Evolutionary conservation across 331 rosid species (phyloP).

Genomic region (Erythrophleum ivorense): DNA sequence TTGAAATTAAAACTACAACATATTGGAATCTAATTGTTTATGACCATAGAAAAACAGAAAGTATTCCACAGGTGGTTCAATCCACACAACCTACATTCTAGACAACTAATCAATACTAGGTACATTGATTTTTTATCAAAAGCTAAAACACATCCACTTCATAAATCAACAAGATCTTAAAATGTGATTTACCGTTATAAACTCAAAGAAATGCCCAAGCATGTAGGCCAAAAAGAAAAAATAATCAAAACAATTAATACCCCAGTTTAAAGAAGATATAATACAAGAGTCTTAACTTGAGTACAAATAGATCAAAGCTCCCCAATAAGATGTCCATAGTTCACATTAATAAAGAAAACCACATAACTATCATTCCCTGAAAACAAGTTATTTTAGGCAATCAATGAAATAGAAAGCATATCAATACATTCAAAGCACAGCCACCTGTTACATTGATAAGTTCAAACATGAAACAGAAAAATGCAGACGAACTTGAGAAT

Average conservation of each 20-base stretch:
- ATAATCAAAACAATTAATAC: background rate
- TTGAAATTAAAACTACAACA: background rate
- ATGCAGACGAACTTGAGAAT: background rate
- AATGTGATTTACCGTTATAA: background rate
- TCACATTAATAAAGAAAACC: too few relatives aligned
- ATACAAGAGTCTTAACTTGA: too few relatives aligned
- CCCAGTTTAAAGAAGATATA: too few relatives aligned
- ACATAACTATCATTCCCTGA: too few relatives aligned
- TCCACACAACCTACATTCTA: background rate
- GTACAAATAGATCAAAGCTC: too few relatives aligned
- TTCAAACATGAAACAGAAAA: too few relatives aligned
- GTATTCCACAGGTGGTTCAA: background rate
- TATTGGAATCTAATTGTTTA: background rate
- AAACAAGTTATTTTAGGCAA: too few relatives aligned
- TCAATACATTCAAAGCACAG: too few relatives aligned
- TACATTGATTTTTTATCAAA: background rate
- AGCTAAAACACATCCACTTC: background rate
- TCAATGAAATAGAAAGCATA: too few relatives aligned
- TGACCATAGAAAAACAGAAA: background rate
- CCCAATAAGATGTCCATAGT: too few relatives aligned
- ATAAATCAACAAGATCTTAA: background rate
- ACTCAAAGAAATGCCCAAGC: constrained; percentile 21
- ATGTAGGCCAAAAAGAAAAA: background rate
- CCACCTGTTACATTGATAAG: too few relatives aligned
- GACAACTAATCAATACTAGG: background rate